A percentile compares a stretch with the other conserved stretches of the same genome.
Evolutionary conservation across 805 yeast genomes (phyloP).

Genomic region (Candida methanosorbosa): DNA sequence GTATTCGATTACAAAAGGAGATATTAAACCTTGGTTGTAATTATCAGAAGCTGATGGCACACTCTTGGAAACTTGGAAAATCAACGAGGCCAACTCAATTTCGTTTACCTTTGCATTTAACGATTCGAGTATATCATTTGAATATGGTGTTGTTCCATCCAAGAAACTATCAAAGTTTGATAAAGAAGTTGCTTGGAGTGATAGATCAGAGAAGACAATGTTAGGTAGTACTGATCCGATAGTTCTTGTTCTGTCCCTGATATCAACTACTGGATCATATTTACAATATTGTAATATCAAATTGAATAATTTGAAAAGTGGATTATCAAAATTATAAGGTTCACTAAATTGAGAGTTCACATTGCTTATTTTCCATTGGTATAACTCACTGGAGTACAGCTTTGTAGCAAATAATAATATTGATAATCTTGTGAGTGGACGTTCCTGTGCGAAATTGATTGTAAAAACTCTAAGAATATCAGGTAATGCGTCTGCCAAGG

Average conservation of each 20-base stretch:
- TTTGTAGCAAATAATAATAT: constrained; percentile 70
- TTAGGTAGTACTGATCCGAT: constrained; percentile 50
- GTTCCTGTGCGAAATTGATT: constrained; percentile 43
- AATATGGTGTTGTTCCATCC: constrained; percentile 7
- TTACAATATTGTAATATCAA: constrained; percentile 55
- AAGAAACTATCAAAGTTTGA: constrained; percentile 12
- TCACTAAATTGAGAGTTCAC: constrained; percentile 7
- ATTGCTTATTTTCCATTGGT: constrained; percentile 21
- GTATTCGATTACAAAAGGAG: background rate
- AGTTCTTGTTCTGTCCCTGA: constrained; percentile 79
- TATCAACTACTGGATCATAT: constrained; percentile 67
- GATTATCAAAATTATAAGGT: constrained; percentile 26
- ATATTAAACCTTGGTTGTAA: background rate
- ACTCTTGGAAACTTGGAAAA: constrained; percentile 21
- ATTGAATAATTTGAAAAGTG: constrained; percentile 45
- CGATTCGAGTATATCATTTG: background rate
- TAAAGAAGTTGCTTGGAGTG: constrained; percentile 9
- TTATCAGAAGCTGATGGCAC: constrained; percentile 8
- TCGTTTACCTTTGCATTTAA: constrained; percentile 12
- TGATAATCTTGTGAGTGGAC: constrained; percentile 56
- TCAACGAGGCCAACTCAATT: constrained; percentile 19
- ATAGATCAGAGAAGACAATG: constrained; percentile 26
- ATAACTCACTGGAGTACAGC: constrained; percentile 47
- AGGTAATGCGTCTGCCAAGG: constrained; percentile 44
- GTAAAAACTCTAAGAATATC: constrained; percentile 62